phyloP scores from a whole-genome alignment of 331 rosid species.

The Stylosanthes scabra region DNA sequence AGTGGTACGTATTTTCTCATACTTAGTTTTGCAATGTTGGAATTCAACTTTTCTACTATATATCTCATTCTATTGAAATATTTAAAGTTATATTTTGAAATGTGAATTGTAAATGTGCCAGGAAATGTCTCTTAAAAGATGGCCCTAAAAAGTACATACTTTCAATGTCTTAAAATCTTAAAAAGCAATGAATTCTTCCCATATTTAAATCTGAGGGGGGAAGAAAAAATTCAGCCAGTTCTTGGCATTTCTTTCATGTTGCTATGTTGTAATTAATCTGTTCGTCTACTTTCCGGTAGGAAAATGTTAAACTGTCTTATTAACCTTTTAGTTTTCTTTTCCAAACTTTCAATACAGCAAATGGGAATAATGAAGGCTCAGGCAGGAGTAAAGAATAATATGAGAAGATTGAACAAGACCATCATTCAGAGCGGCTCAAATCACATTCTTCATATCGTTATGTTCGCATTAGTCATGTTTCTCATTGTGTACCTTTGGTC shows the following conservation, averaged over 20 bases:
- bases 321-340: slow-evolving; percentile 38
- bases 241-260: not conserved
- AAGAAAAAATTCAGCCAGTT: not conserved
- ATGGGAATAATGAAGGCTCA: slow-evolving; percentile 69
- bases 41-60: not conserved
- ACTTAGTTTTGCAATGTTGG: slow-evolving; percentile 2
- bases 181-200: too few species aligned
- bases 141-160: too few species aligned
- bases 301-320: not conserved
- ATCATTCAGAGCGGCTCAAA: slow-evolving; percentile 75
- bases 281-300: slow-evolving; percentile 3
- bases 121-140: not conserved
- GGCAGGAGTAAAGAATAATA: slow-evolving; percentile 64
- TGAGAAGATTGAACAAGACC: slow-evolving; percentile 88
- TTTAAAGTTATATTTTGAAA: not conserved
- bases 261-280: not conserved
- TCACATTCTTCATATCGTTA: slow-evolving; percentile 76
- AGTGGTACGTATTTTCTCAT: slow-evolving; percentile 60
- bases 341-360: slow-evolving; percentile 57
- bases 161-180: too few species aligned
- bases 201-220: too few species aligned
- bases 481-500: slow-evolving; percentile 76
- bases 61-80: not conserved
- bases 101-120: slow-evolving; percentile 18
- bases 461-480: slow-evolving; percentile 68